Conservation (phyloP, 2,329 filamentous ascomycete genomes). For the Scedosporium minutisporum region DNA sequence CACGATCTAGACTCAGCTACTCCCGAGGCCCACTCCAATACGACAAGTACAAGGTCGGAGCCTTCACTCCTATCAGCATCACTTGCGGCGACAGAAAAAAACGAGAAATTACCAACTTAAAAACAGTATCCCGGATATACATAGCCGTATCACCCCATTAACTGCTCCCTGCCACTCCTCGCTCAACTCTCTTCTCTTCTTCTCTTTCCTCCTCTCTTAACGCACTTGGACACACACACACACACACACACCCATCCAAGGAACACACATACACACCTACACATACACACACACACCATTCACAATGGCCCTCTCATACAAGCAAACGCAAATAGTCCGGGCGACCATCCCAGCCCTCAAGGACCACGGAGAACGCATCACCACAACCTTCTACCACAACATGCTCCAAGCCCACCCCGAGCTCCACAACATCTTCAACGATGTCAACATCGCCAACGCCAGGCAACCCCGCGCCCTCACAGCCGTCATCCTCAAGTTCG, state of each 20-base stretch:
- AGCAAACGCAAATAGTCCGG: constrained; percentile 56
- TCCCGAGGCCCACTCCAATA: background rate
- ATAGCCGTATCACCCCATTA: too few species aligned
- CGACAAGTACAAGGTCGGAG: background rate
- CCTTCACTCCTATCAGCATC: background rate
- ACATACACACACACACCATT: constrained; percentile 9
- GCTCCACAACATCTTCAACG: constrained; percentile 62
- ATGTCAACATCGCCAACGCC: constrained; percentile 24
- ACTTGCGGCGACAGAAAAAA: background rate
- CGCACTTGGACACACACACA: too few species aligned
- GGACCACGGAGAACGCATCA: constrained; percentile 59
- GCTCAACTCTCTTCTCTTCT: too few species aligned
- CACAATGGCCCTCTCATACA: constrained; percentile 33
- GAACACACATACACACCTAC: too few species aligned
- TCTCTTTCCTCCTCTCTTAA: too few species aligned
- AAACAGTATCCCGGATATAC: too few species aligned
- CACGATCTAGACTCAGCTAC: background rate
- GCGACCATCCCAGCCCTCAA: constrained; percentile 60
- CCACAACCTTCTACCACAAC: constrained; percentile 61
- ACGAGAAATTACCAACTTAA: too few species aligned
- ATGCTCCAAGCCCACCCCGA: constrained; percentile 57
- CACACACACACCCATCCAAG: too few species aligned
- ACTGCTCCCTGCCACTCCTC: too few species aligned
- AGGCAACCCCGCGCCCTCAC: constrained; percentile 24
- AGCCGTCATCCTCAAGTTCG: constrained; percentile 56